A percentile compares a stretch with the other conserved stretches of the same genome.
phyloP scores from a whole-genome alignment of 2,329 filamentous ascomycete species.

The Cladosporium sp. region DNA sequence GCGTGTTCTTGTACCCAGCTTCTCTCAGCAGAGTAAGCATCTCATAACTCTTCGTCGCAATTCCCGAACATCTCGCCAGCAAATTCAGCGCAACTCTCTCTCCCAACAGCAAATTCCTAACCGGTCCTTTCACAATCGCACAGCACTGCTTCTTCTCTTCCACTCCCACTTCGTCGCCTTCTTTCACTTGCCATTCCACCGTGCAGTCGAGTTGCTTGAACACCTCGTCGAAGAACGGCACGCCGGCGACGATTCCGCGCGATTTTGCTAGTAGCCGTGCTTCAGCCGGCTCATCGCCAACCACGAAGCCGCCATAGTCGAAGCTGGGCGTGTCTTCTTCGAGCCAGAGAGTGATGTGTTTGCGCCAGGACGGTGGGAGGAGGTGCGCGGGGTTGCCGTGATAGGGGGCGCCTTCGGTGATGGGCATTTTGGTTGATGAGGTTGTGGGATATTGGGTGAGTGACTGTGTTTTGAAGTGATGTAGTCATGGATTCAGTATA shows the following conservation, averaged over 20 bases:
- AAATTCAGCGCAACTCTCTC: slow-evolving; percentile 91
- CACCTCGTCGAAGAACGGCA: slow-evolving; percentile 93
- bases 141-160: slow-evolving; percentile 58
- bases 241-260: slow-evolving; percentile 79
- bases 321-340: slow-evolving; percentile 95
- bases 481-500: too few species aligned
- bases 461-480: too few species aligned
- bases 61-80: slow-evolving; percentile 83
- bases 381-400: slow-evolving; percentile 66
- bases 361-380: slow-evolving; percentile 80
- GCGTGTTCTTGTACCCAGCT: slow-evolving; percentile 71
- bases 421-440: slow-evolving; percentile 25
- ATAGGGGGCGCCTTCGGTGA: slow-evolving; percentile 50
- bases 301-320: slow-evolving; percentile 96
- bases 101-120: slow-evolving; percentile 78
- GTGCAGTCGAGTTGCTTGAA: slow-evolving; percentile 84
- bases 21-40: slow-evolving; percentile 51
- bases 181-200: slow-evolving; percentile 79
- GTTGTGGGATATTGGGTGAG: neutral
- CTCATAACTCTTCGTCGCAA: slow-evolving; percentile 62
- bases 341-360: slow-evolving; percentile 76
- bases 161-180: slow-evolving; percentile 66
- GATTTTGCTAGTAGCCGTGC: slow-evolving; percentile 53
- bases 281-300: slow-evolving; percentile 61
- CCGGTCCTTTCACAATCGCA: slow-evolving; percentile 81